A percentile compares a stretch with the other conserved stretches of the same genome.
Evolutionary conservation across 345 rosid genomes (phyloP).

Genomic region (Moricandia moricandioides): DNA sequence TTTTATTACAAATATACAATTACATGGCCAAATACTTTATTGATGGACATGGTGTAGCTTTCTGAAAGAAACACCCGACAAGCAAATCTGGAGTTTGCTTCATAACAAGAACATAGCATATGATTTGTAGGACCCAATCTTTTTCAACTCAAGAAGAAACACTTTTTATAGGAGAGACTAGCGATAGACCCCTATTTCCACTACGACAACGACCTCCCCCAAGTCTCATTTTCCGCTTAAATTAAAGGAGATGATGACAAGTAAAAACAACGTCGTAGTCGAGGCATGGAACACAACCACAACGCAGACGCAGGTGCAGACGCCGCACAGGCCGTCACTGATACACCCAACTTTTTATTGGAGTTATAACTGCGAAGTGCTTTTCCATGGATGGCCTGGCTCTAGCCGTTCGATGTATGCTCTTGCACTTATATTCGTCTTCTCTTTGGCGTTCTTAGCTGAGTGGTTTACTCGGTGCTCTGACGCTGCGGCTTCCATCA

Average conservation of each 20-base stretch:
- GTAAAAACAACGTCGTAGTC: slow-evolving; percentile 15
- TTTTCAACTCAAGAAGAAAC: slow-evolving; percentile 17
- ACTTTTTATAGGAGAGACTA: slow-evolving; percentile 25
- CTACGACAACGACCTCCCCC: slow-evolving; percentile 22
- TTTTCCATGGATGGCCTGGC: slow-evolving; percentile 82
- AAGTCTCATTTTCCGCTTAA: slow-evolving; percentile 3
- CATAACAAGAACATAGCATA: slow-evolving; percentile 33
- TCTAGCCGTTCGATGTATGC: slow-evolving; percentile 62
- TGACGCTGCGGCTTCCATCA: slow-evolving; percentile 33
- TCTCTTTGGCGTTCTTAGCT: slow-evolving; percentile 50
- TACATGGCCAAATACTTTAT: slow-evolving; percentile 5
- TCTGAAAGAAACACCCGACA: slow-evolving; percentile 32
- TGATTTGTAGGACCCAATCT: slow-evolving; percentile 36
- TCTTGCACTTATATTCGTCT: slow-evolving; percentile 57
- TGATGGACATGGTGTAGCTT: slow-evolving; percentile 28
- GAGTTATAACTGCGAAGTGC: slow-evolving; percentile 61
- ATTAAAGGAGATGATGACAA: slow-evolving; percentile 24
- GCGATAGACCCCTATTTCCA: slow-evolving; percentile 21
- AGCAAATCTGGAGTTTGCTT: slow-evolving; percentile 41
- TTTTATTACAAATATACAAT: neutral
- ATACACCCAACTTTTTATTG: slow-evolving; percentile 56
- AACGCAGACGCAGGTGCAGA: slow-evolving; percentile 18
- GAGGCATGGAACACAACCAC: slow-evolving; percentile 35
- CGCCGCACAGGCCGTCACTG: slow-evolving; percentile 32
- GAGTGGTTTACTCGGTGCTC: slow-evolving; percentile 54